Evolutionary conservation across 176 grass and related monocot species (phyloP).

Genomic region (Aegilops umbellulata): DNA sequence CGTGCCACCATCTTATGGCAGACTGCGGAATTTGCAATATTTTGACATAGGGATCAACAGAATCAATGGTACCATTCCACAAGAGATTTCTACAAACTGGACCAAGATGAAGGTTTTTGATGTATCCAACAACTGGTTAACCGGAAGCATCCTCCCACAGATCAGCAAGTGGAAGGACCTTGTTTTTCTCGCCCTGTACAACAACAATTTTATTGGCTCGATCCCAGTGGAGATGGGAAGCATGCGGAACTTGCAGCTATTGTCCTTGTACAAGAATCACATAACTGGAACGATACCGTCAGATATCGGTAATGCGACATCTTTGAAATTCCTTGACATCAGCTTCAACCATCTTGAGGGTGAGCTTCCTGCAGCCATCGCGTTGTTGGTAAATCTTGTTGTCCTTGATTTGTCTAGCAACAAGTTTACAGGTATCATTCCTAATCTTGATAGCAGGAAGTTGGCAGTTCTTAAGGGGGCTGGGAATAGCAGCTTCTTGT

Average conservation of each 20-base stretch:
- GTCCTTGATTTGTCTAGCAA: not conserved
- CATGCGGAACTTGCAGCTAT: not conserved
- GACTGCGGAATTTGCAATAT: not conserved
- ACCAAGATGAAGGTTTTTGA: conserved; percentile 37
- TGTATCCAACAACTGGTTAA: conserved; percentile 28
- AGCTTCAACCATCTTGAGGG: not conserved
- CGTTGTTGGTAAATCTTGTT: not conserved
- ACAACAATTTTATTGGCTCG: not conserved
- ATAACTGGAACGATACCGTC: not conserved
- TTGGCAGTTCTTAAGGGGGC: not conserved
- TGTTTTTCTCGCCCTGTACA: not conserved
- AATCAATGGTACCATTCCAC: conserved; percentile 26
- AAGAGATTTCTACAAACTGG: conserved; percentile 34
- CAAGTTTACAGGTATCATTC: not conserved
- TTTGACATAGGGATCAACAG: not conserved
- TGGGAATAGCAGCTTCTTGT: not conserved
- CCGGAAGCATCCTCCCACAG: not conserved
- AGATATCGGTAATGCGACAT: not conserved
- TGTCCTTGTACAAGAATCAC: not conserved
- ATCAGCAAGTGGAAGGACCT: not conserved
- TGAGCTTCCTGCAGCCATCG: not conserved
- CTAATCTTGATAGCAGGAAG: not conserved
- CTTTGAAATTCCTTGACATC: not conserved
- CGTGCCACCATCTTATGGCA: not conserved
- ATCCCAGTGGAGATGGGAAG: not conserved